Evolutionary conservation across 352 stramenopile species (phyloP).

Genomic region (Aphanomyces invadans): DNA sequence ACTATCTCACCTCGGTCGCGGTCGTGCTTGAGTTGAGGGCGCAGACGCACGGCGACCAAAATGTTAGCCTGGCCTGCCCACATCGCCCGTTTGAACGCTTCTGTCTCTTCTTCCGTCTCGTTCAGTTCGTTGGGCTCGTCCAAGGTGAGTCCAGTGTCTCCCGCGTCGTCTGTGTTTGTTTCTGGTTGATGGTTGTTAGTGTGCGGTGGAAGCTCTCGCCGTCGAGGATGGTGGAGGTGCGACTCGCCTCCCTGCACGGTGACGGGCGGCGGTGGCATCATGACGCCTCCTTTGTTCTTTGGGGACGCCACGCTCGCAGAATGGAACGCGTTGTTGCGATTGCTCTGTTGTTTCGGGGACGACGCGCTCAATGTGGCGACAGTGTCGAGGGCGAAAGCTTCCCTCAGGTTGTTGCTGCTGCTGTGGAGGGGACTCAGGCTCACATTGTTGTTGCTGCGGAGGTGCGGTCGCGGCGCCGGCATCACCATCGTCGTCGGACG

Average conservation of each 20-base stretch:
- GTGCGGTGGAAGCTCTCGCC: too few relatives aligned
- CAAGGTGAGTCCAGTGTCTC: neutral
- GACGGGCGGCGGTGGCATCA: too few relatives aligned
- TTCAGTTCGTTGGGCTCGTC: neutral
- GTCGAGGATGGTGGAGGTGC: too few relatives aligned
- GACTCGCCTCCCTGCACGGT: neutral
- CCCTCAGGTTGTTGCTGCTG: constrained; percentile 1
- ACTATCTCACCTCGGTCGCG: constrained; percentile 65
- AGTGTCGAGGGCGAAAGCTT: constrained; percentile 12
- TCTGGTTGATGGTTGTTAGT: neutral
- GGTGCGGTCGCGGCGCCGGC: neutral
- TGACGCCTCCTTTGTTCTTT: too few relatives aligned
- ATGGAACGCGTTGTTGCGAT: too few relatives aligned
- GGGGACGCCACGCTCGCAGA: too few relatives aligned
- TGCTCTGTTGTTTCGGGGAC: neutral
- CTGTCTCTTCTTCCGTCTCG: constrained; percentile 38
- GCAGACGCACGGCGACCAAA: constrained; percentile 81
- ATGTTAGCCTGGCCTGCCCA: constrained; percentile 85
- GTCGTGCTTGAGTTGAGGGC: constrained; percentile 70
- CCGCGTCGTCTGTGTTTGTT: neutral
- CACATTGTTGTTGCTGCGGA: neutral
- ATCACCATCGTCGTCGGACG: neutral
- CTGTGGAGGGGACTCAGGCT: neutral
- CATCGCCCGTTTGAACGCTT: constrained; percentile 69
- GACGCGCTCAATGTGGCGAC: too few relatives aligned